phyloP scores from a whole-genome alignment of 129 eudicot species.

The Helianthus annuus region HanXRQr2.0-SUNRISE NC_035434.2:174056321-174056820 shows the following conservation, averaged over 20 bases:
- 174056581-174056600: slow-evolving; percentile 9
- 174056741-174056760: neutral
- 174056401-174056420: slow-evolving; percentile 12
- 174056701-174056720: neutral
- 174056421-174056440: slow-evolving; percentile 1
- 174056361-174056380: neutral
- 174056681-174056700: neutral
- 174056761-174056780: neutral
- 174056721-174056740: neutral
- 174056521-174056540: slow-evolving; percentile 9
- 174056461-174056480: neutral
- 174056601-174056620: slow-evolving; percentile 14
- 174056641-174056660: neutral
- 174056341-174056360: neutral
- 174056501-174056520: neutral
- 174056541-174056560: neutral
- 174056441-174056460: neutral
- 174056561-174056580: slow-evolving; percentile 8
- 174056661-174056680: slow-evolving; percentile 6
- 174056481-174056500: slow-evolving; percentile 12
- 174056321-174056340: too few species aligned
- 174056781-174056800: neutral
- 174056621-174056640: slow-evolving; percentile 9
- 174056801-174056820: neutral
- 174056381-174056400: neutral